Conservation (phyloP, 73 alveolate genomes). For the Symbiodinium pilosum region DNA sequence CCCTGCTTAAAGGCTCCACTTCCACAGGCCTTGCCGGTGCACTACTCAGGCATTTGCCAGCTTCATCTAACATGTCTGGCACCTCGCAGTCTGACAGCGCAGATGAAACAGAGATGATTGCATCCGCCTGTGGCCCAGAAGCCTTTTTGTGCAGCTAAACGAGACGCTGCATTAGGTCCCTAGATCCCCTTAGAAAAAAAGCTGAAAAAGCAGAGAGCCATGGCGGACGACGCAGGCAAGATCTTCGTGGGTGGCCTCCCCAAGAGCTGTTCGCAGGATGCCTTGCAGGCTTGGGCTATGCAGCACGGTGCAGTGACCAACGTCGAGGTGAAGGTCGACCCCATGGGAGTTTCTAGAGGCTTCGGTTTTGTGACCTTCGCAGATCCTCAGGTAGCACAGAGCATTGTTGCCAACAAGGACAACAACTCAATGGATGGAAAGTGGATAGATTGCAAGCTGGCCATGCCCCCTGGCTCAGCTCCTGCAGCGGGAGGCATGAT, state of each 20-base stretch:
- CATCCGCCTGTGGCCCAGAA: too few species aligned
- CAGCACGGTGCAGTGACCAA: conserved; percentile 57
- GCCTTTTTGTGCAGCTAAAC: too few species aligned
- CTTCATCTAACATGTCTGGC: too few species aligned
- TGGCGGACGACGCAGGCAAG: conserved; percentile 72
- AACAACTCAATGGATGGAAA: conserved; percentile 64
- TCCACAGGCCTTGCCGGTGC: too few species aligned
- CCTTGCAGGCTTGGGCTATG: conserved; percentile 32
- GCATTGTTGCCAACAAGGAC: conserved; percentile 48
- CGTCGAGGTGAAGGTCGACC: conserved; percentile 76
- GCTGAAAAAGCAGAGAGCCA: not conserved
- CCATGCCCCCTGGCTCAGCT: conserved; percentile 61
- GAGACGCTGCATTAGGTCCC: too few species aligned
- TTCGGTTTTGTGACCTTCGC: conserved; percentile 50
- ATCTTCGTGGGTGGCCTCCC: conserved; percentile 80
- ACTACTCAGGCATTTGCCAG: too few species aligned
- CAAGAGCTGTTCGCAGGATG: conserved; percentile 60
- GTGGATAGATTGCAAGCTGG: conserved; percentile 79
- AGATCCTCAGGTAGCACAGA: conserved; percentile 29
- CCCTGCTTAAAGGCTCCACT: too few species aligned
- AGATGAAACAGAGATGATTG: too few species aligned
- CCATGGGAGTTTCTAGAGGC: conserved; percentile 75
- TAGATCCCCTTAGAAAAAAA: too few species aligned
- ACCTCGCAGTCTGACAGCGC: too few species aligned
- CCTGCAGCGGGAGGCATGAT: conserved; percentile 35